Base-by-base conservation (phyloP, 1,284 basidiomycete genomes). In the Stereum hirsutum region DNA sequence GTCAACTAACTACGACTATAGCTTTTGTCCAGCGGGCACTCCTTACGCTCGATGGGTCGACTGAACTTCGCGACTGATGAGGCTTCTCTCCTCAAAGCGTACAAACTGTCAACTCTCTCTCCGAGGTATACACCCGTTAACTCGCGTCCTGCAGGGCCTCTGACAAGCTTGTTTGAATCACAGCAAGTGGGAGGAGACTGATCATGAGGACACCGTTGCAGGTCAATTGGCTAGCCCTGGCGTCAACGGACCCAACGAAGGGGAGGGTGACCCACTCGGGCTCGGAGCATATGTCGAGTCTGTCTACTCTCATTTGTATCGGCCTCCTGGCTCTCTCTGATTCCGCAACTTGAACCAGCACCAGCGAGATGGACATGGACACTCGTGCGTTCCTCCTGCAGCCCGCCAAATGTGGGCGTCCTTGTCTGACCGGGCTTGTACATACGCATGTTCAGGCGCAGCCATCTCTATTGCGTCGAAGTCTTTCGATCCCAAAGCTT, bases 401-500 rank as follows among this genome's bases (percentile, higher is more conserved):
- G 33, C 30, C 26, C 20, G 31, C 41, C 41, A 30, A 21, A 23
- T 43, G 19, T 4, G 21, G 27, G 19, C 20, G 33, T 20, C 23
- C 31, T 30, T 39, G 38, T 40, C 41, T 41, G 17, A 38, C 30
- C 26, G 14, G 17, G 24, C 46, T 50, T 11, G 32, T 38, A 21
- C 36, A 28, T 33, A 39, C 26, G 25, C 23, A 6, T 17, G 1
- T 21, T 17, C 58, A 93, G 89, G 85, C 65, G 78, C 87, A 5
- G 69, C 86, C 5, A 82, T 93, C 46, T 69, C 89, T 33, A 77
- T 94, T 7, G 81, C 84, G 2, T 95, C 91, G 39, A 99, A 99
- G 63, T 79, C 89, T 1, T 99, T 99, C 65, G 91, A 98, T 57
- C 89, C 96, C 12, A 98, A 97, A 58, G 74, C 78, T 0, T 99